Percentiles rank a stretch among this genome's conserved stretches.
These are phyloP conservation scores for Neurospora sp. DNA, from an alignment of 495 filamentous ascomycete genomes.

Conservation along the genomic window DNA sequence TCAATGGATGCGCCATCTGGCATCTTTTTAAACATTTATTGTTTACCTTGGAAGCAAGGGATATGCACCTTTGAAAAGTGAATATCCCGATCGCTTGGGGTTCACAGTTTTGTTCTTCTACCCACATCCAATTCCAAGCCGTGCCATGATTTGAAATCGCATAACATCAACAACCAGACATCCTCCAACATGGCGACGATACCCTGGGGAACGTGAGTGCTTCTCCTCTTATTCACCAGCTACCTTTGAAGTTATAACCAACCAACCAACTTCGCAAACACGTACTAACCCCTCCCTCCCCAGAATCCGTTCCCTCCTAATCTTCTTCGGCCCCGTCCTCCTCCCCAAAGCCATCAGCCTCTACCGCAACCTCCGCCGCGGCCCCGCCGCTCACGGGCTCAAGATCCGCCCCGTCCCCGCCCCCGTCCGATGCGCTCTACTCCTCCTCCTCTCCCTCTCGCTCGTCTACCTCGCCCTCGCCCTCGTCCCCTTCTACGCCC, in stretches of 20 bases:
- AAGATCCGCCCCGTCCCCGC: conserved; percentile 46
- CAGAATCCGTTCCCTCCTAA: conserved; percentile 66
- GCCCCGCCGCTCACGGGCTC: conserved; percentile 31
- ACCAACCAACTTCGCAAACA: not conserved
- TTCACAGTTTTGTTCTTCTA: not conserved
- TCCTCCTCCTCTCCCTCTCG: conserved; percentile 47
- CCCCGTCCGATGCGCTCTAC: conserved; percentile 40
- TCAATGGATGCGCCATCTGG: not conserved
- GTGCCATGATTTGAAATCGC: not conserved
- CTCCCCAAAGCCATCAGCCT: conserved; percentile 60
- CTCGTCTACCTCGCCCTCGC: conserved; percentile 47
- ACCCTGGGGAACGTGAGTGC: conserved; percentile 40
- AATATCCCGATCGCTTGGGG: not conserved
- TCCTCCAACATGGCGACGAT: conserved; percentile 23
- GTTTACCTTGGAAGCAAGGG: not conserved
- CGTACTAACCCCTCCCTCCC: not conserved
- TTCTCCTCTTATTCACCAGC: not conserved
- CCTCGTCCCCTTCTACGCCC: conserved; percentile 58
- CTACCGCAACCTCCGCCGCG: conserved; percentile 53
- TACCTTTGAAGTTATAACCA: not conserved
- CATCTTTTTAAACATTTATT: not conserved
- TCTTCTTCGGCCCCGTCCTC: conserved; percentile 80
- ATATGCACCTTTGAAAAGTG: not conserved
- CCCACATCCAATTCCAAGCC: not conserved
- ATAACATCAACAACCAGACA: conserved; percentile 1